Evolutionary conservation across 1,284 basidiomycete genomes (phyloP), one percentile per base, ranked within the genome.

Genomic region (Melampsora americana): DNA sequence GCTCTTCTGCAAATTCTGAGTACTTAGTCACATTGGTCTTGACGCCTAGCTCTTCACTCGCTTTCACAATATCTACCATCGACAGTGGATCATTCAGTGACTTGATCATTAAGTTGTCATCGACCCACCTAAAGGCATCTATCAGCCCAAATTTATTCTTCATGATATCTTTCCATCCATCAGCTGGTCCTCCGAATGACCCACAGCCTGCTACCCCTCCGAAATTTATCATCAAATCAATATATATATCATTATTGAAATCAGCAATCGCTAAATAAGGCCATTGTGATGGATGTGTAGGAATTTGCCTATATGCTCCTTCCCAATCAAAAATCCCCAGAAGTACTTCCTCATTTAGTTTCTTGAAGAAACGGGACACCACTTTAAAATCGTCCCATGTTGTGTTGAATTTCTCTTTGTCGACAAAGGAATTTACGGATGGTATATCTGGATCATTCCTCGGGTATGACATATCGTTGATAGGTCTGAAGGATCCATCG

Each of bases 301-400:
- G 64, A 28, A 66, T 39, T 66, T 35, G 64, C 2, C 32, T 3
- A 16, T 66, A 66, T 1, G 64, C 64, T 7, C 35, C 35, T 39
- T 66, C 65, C 66, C 66, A 68, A n/a, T 68, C 66, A 28, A 68
- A 53, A 26, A 68, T 7, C 12, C 46, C 48, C 14, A 68, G 0
- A 1, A 30, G 26, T 6, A 32, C 18, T 11, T 12, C 6, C 23
- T 30, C 48, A 11, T 0, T 2, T 26, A 18, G 35, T 1, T 7
- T 26, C 14, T 18, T 3, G 16, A 53, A 20, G 50, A 53, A 53
- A 3, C 4, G 16, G 9, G 9, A 3, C 9, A 35, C 35, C 35
- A 26, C 28, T 12, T 68, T 53, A 53, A 50, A 68, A 32, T 68
- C 66, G 20, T 68, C 66, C 66, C 66, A 68, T 16, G 44, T 68